Evolutionary conservation across 2,329 filamentous ascomycete species (phyloP).

Genomic region (Stachybotrys chlorohalonatus): DNA sequence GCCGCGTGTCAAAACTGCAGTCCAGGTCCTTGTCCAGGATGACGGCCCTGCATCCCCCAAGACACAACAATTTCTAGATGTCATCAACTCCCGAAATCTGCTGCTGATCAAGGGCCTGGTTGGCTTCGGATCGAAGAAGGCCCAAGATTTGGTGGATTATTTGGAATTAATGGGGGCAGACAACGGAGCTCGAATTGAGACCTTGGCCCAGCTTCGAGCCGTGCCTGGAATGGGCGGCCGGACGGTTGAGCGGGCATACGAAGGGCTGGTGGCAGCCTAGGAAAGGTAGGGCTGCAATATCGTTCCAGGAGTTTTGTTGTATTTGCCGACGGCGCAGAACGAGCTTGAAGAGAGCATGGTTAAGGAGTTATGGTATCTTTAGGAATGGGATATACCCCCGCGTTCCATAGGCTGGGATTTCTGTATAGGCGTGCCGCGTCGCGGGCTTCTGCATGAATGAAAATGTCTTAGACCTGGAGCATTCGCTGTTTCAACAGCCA

Average conservation of each 20-base stretch:
- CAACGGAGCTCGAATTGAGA: constrained; percentile 33
- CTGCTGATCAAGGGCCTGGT: constrained; percentile 56
- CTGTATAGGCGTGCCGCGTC: neutral
- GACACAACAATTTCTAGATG: constrained; percentile 53
- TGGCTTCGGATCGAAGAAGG: constrained; percentile 66
- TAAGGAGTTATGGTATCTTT: neutral
- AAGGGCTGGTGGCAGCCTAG: constrained; percentile 27
- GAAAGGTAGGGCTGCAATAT: neutral
- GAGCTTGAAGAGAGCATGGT: neutral
- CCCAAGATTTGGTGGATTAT: constrained; percentile 48
- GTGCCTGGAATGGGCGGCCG: constrained; percentile 49
- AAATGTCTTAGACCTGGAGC: neutral
- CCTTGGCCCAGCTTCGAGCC: constrained; percentile 39
- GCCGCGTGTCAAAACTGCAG: constrained; percentile 18
- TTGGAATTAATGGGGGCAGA: constrained; percentile 35
- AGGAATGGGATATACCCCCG: neutral
- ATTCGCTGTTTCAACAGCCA: too few species aligned
- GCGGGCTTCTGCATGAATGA: neutral
- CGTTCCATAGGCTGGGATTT: neutral
- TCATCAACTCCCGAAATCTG: constrained; percentile 66
- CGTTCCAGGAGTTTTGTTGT: neutral
- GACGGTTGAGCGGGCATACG: constrained; percentile 47
- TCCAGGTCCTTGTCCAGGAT: constrained; percentile 23
- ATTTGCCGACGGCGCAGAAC: neutral
- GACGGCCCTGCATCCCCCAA: constrained; percentile 40